Conservation (phyloP, 768 basidiomycete species). For the Steccherinum ochraceum region DNA sequence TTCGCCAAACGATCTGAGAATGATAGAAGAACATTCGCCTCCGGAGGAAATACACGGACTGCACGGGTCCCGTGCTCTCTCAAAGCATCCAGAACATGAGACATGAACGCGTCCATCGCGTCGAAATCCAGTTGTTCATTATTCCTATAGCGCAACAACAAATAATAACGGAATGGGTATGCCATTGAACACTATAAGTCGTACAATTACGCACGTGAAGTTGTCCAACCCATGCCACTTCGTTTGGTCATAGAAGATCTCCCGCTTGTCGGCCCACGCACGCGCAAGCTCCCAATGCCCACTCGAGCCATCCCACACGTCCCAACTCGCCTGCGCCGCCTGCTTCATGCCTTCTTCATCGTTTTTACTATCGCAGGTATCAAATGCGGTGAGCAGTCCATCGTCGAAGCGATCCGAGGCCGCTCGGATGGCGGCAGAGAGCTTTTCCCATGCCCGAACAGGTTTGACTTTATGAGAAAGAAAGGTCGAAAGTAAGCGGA, state of each 20-base stretch:
- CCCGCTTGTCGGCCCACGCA: slow-evolving; percentile 93
- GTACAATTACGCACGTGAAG: slow-evolving; percentile 47
- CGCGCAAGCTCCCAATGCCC: slow-evolving; percentile 89
- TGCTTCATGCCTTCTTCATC: slow-evolving; percentile 78
- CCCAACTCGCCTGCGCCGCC: slow-evolving; percentile 81
- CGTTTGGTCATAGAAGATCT: slow-evolving; percentile 84
- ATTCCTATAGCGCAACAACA: slow-evolving; percentile 35
- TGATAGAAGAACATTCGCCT: slow-evolving; percentile 66
- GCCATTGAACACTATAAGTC: background rate
- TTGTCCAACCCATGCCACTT: slow-evolving; percentile 81
- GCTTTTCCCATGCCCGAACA: slow-evolving; percentile 55
- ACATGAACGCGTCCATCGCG: slow-evolving; percentile 91
- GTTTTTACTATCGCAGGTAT: slow-evolving; percentile 67
- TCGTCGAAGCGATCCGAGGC: slow-evolving; percentile 89
- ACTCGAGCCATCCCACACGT: slow-evolving; percentile 50
- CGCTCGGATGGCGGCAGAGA: slow-evolving; percentile 60
- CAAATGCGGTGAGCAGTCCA: slow-evolving; percentile 80
- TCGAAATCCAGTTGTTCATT: slow-evolving; percentile 72
- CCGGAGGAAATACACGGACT: slow-evolving; percentile 78
- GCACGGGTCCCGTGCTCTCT: slow-evolving; percentile 74
- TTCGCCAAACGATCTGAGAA: slow-evolving; percentile 81
- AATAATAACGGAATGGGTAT: background rate
- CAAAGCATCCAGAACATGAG: slow-evolving; percentile 55
- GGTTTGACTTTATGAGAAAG: slow-evolving; percentile 70
- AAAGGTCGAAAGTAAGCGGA: slow-evolving; percentile 70